These are phyloP conservation scores for Plasmodium berghei DNA, from an alignment of 169 alveolate genomes.

Conservation along the genomic window DNA sequence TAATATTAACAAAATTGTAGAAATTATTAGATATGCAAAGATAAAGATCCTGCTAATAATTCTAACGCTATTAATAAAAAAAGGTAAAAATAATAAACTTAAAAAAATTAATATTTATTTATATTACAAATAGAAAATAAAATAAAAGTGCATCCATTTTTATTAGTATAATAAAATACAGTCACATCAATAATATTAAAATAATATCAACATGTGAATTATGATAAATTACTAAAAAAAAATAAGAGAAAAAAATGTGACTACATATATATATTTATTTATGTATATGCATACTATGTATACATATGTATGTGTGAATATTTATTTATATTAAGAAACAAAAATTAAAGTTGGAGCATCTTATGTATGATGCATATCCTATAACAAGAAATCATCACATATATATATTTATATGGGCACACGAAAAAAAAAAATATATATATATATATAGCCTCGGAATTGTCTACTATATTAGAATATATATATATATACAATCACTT, in stretches of 20 bases:
- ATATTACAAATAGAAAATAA: conserved; percentile 13
- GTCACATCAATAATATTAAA: conserved; percentile 8
- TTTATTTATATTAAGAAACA: not conserved
- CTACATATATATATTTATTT: not conserved
- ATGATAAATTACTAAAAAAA: conserved; percentile 16
- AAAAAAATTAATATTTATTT: conserved; percentile 17
- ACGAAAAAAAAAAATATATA: not conserved
- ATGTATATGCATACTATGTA: conserved; percentile 1
- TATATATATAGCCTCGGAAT: not conserved
- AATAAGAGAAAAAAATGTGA: not conserved
- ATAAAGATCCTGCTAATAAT: not conserved
- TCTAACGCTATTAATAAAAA: conserved; percentile 13
- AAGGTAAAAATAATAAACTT: conserved; percentile 2
- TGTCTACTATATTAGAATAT: conserved; percentile 1
- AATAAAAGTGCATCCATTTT: conserved; percentile 16
- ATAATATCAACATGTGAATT: conserved; percentile 8
- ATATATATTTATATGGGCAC: not conserved
- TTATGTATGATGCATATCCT: not conserved
- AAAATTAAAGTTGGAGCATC: not conserved
- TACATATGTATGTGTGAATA: not conserved
- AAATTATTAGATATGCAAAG: not conserved
- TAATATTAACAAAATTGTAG: not conserved
- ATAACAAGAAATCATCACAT: not conserved
- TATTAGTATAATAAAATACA: conserved; percentile 19
- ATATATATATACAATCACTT: not conserved